Conservation (phyloP, 1,284 basidiomycete species). For the Porogramme epimiltina region DNA sequence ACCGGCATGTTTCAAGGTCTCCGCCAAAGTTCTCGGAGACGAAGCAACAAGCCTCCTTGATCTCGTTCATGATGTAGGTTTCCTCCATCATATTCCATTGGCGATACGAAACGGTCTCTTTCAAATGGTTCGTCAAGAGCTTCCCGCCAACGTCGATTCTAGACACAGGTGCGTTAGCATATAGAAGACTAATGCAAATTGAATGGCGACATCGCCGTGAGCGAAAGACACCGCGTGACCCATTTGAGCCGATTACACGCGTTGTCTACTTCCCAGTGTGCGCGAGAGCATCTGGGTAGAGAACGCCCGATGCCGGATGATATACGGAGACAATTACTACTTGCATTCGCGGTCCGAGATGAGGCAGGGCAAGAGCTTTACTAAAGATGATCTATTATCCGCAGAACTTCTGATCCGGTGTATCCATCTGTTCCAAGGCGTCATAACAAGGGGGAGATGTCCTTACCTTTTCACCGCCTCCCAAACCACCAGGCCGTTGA, state of each 20-base stretch:
- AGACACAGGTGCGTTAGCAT: too few species aligned
- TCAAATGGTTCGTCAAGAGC: conserved; percentile 91
- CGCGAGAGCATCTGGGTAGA: too few species aligned
- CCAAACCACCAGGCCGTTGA: conserved; percentile 76
- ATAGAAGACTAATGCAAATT: too few species aligned
- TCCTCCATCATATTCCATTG: conserved; percentile 99
- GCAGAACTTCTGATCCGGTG: neutral
- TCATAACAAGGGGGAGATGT: conserved; percentile 3
- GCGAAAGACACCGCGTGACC: too few species aligned
- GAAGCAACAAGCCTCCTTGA: conserved; percentile 89
- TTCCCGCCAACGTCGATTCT: conserved; percentile 95
- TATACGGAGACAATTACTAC: too few species aligned
- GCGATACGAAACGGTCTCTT: conserved; percentile 90
- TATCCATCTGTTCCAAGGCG: neutral
- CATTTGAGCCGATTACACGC: too few species aligned
- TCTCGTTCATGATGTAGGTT: conserved; percentile 88
- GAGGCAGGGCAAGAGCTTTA: too few species aligned
- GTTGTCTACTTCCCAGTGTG: too few species aligned
- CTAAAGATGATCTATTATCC: conserved; percentile 2
- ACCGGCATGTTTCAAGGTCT: conserved; percentile 85
- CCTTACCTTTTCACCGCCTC: conserved; percentile 77
- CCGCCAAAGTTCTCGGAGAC: conserved; percentile 74
- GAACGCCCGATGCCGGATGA: too few species aligned
- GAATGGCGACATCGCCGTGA: too few species aligned
- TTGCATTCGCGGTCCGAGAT: too few species aligned